Percentiles rank a stretch among this genome's conserved stretches.
These are phyloP conservation scores for Cardamine chenopodiifolia DNA, from an alignment of 345 rosid species.

Conservation along the genomic window DNA sequence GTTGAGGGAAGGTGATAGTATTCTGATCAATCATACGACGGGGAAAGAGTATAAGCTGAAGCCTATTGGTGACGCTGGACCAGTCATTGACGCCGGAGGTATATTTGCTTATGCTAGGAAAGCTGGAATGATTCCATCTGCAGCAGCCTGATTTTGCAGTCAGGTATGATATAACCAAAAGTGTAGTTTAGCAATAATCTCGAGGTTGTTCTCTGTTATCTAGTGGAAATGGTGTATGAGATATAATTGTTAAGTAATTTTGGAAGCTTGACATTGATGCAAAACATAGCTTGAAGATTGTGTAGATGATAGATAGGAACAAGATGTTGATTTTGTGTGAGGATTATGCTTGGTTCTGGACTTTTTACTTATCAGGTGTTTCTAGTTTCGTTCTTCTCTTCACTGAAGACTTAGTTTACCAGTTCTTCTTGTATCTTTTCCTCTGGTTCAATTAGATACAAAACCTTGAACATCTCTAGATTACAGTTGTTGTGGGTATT, in stretches of 20 bases:
- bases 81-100: constrained; percentile 83
- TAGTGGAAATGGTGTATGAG: constrained; percentile 4
- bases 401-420: background rate
- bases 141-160: background rate
- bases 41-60: constrained; percentile 81
- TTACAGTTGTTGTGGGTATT: background rate
- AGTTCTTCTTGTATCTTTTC: background rate
- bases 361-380: background rate
- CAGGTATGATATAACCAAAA: constrained; percentile 16
- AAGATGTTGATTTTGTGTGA: background rate
- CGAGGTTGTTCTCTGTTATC: background rate
- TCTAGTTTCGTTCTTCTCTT: background rate
- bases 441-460: background rate
- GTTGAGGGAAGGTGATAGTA: constrained; percentile 58
- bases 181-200: background rate
- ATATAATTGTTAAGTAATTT: background rate
- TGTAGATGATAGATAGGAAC: background rate
- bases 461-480: background rate
- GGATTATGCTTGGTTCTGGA: background rate
- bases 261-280: background rate
- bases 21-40: constrained; percentile 77
- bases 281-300: background rate
- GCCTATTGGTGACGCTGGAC: constrained; percentile 91
- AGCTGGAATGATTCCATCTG: constrained; percentile 79
- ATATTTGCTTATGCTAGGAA: constrained; percentile 85